phyloP scores from a whole-genome alignment of 441 rosid species.

The Pelargonium citronellum region DNA sequence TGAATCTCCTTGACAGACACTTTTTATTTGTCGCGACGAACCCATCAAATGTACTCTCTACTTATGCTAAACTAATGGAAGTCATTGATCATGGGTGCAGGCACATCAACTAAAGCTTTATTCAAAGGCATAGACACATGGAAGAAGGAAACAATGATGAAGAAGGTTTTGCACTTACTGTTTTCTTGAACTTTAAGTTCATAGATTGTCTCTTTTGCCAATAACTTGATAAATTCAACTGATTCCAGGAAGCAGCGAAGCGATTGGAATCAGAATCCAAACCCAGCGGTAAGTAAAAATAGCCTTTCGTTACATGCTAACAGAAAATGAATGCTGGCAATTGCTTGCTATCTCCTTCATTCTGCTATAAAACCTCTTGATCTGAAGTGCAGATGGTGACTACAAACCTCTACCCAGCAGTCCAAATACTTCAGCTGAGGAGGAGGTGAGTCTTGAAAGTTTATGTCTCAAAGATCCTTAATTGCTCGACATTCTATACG shows the following conservation, averaged over 20 bases:
- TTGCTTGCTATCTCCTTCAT: too few relatives aligned
- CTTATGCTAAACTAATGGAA: too few relatives aligned
- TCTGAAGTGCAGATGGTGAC: slow-evolving; percentile 27
- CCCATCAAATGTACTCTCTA: too few relatives aligned
- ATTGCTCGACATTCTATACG: neutral
- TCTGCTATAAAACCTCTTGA: neutral
- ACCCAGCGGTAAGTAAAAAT: slow-evolving; percentile 1
- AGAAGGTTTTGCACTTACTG: slow-evolving; percentile 28
- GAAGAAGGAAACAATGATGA: slow-evolving; percentile 58
- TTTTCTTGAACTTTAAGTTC: too few relatives aligned
- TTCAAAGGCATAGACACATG: slow-evolving; percentile 38
- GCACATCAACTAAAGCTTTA: slow-evolving; percentile 32
- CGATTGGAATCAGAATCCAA: slow-evolving; percentile 17
- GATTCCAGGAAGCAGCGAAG: slow-evolving; percentile 21
- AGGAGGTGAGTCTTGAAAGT: slow-evolving; percentile 34
- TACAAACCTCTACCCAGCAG: slow-evolving; percentile 49
- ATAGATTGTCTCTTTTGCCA: too few relatives aligned
- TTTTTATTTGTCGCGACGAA: too few relatives aligned
- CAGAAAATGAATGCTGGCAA: neutral
- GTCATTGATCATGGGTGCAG: too few relatives aligned
- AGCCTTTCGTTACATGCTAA: neutral
- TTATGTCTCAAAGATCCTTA: neutral
- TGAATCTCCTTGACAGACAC: too few relatives aligned
- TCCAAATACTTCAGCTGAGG: slow-evolving; percentile 22
- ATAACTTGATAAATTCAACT: too few relatives aligned